These are phyloP conservation scores for Penicillium manginii DNA, from an alignment of 495 filamentous ascomycete genomes.

Conservation along the genomic window DNA sequence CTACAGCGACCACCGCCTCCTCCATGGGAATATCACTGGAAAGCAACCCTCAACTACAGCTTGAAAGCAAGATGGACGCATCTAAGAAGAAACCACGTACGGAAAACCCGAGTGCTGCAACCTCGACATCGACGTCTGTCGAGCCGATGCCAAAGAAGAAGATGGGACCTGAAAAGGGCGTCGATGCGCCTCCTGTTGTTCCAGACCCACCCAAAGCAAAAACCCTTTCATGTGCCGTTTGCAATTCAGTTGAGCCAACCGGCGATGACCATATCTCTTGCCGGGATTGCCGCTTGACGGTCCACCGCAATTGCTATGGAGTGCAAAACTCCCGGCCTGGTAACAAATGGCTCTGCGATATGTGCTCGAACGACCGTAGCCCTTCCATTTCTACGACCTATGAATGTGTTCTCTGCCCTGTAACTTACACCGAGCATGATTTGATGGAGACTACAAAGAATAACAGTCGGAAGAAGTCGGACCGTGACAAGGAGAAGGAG, in stretches of 20 bases:
- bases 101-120: slow-evolving; percentile 54
- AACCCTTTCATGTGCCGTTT: slow-evolving; percentile 83
- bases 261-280: slow-evolving; percentile 78
- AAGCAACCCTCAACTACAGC: slow-evolving; percentile 45
- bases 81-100: slow-evolving; percentile 65
- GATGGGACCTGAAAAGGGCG: slow-evolving; percentile 52
- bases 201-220: slow-evolving; percentile 78
- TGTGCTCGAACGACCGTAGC: slow-evolving; percentile 89
- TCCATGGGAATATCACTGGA: slow-evolving; percentile 47
- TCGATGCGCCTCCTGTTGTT: slow-evolving; percentile 60
- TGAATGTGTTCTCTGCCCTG: slow-evolving; percentile 88
- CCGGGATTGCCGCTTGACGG: slow-evolving; percentile 83
- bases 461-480: slow-evolving; percentile 89
- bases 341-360: slow-evolving; percentile 92
- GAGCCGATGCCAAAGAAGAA: slow-evolving; percentile 66
- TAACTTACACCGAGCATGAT: slow-evolving; percentile 71
- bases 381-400: slow-evolving; percentile 87
- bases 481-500: slow-evolving; percentile 89
- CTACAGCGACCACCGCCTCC: slow-evolving; percentile 49
- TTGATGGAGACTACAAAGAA: slow-evolving; percentile 83
- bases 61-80: slow-evolving; percentile 43
- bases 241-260: slow-evolving; percentile 69
- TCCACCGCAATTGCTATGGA: slow-evolving; percentile 94
- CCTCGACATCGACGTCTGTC: slow-evolving; percentile 49
- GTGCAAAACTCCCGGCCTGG: slow-evolving; percentile 68